Base-by-base conservation (phyloP, 148 eudicot genomes). In the Rhododendron simsii region DNA sequence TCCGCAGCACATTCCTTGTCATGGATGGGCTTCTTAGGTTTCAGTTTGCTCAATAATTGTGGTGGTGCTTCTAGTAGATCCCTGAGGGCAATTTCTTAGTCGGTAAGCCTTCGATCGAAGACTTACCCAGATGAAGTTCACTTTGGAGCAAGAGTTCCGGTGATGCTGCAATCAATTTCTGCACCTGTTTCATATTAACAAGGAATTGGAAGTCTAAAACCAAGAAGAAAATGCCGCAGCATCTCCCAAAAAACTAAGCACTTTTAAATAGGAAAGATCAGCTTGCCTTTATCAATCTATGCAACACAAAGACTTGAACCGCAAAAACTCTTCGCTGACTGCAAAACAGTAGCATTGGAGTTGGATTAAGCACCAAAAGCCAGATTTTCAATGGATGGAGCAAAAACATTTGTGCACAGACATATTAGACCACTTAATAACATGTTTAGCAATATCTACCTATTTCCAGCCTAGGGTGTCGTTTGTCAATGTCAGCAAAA, bases 271-370 rank as follows among this genome's bases (percentile, higher is more conserved):
- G 73, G 6, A 57, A 13, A 63, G 13, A 78, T 16, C 10, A 77
- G 59, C 85, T 81, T 85, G 89, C 93, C 92, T 90, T 85, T 69
- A 90, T 86, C 53, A 92, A 39, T 82, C 91, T 84, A 79, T 92
- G 93, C 81, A 92, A 83, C 83, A 89, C 93, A 44, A 90, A 90
- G 48, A 89, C 73, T 82, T 92, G 93, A 65, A 73, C 74, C 7
- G 91, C 85, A 74, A 92, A 90, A 75, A 85, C 67, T 81, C 81
- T 86, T 63, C 90, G 92, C 82, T 92, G 93, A 39, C 93, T 92
- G 92, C 87, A 89, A 84, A 65, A 81, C 33, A 80, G 69, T 41
- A 79, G 55, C 26, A 83, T n/a, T 61, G 71, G 78, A 85, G 67
- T 81, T 85, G 47, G 86, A 45, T 88, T 73, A 75, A 33, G 23